phyloP scores from a whole-genome alignment of 1,284 basidiomycete genomes.

The Heliocybe sulcata region DNA sequence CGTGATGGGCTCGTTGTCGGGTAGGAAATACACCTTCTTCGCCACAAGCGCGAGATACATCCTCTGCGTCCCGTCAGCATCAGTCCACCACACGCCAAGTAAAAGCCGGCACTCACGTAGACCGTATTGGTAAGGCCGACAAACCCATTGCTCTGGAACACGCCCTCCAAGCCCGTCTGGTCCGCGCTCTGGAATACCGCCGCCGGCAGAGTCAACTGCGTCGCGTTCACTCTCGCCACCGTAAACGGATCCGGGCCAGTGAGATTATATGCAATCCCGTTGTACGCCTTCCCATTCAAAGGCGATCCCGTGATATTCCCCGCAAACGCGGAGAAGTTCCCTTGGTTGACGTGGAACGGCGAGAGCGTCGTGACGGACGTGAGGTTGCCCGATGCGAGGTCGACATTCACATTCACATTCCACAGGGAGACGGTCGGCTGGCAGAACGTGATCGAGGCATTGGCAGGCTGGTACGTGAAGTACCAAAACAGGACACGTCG shows the following conservation, averaged over 20 bases:
- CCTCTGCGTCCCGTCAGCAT: slow-evolving; percentile 18
- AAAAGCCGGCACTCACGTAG: slow-evolving; percentile 29
- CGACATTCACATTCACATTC: slow-evolving; percentile 24
- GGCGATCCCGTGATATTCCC: slow-evolving; percentile 36
- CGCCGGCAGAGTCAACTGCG: slow-evolving; percentile 38
- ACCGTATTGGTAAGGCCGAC: slow-evolving; percentile 29
- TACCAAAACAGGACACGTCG: slow-evolving; percentile 51
- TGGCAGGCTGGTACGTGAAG: slow-evolving; percentile 33
- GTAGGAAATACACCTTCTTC: slow-evolving; percentile 40
- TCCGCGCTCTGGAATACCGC: slow-evolving; percentile 40
- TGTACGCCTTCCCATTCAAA: slow-evolving; percentile 38
- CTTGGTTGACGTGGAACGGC: slow-evolving; percentile 25
- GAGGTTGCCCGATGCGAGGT: slow-evolving; percentile 19
- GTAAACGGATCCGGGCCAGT: slow-evolving; percentile 34
- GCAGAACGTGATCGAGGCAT: slow-evolving; percentile 38
- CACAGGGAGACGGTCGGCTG: slow-evolving; percentile 31
- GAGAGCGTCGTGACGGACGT: slow-evolving; percentile 30
- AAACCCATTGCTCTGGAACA: slow-evolving; percentile 31
- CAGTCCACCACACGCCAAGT: neutral
- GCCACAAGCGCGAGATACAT: slow-evolving; percentile 46
- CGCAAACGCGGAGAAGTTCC: slow-evolving; percentile 30
- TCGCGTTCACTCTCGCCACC: slow-evolving; percentile 28
- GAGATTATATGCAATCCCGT: slow-evolving; percentile 29
- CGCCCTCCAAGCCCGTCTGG: slow-evolving; percentile 27
- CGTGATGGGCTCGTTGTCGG: slow-evolving; percentile 23